Evolutionary conservation across 305 asterid genomes (phyloP).

Genomic region (Fraxinus nigra): DNA sequence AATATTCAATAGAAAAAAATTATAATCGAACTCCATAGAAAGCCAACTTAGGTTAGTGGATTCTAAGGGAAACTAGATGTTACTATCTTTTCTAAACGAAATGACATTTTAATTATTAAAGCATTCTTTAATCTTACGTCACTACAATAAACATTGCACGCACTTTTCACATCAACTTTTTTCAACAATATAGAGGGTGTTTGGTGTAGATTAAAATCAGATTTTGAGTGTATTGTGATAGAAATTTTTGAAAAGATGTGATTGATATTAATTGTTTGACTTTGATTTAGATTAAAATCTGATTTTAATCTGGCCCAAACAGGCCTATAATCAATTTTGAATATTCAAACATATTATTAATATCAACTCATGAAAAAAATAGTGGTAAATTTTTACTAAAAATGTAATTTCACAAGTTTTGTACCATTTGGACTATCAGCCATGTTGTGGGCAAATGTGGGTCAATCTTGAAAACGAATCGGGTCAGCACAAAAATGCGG

Average conservation of each 20-base stretch:
- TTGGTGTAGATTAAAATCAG: no score
- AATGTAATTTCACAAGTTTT: background rate
- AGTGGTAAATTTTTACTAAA: background rate
- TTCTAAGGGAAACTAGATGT: background rate
- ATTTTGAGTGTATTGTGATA: no score
- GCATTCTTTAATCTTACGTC: background rate
- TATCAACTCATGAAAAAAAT: background rate
- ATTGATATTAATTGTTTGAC: no score
- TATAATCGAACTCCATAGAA: background rate
- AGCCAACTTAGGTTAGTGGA: background rate
- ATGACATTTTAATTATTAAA: background rate
- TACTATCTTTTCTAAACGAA: background rate
- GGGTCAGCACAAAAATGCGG: slow-evolving; percentile 9
- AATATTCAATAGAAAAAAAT: background rate
- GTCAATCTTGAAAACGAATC: slow-evolving; percentile 10
- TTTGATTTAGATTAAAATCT: no score
- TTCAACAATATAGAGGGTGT: background rate
- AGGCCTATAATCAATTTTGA: no score
- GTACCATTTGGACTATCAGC: background rate
- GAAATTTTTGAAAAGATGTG: no score
- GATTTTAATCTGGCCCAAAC: no score
- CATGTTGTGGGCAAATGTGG: background rate
- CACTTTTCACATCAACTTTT: background rate
- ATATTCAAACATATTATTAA: background rate
- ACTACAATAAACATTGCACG: background rate